A percentile compares a stretch with the other conserved stretches of the same genome.
phyloP scores from a whole-genome alignment of 139 green algal genomes.

The Astrephomene gubernaculifera region DNA sequence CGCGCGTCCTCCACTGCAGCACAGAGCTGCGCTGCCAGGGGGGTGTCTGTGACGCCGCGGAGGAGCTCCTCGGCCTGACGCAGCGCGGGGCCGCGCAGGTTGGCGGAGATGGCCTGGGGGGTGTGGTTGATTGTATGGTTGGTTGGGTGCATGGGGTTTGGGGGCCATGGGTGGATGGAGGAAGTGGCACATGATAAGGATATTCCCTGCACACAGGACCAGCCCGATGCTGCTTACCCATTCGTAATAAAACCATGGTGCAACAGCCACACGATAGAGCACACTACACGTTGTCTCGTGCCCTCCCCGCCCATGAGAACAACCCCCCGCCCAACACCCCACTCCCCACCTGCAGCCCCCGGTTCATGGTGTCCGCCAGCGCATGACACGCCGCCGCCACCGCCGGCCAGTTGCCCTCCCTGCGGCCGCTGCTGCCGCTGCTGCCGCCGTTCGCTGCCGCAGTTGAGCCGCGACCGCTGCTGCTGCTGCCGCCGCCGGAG shows the following conservation, averaged over 20 bases:
- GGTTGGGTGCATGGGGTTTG: no score
- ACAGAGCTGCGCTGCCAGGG: conserved; percentile 60
- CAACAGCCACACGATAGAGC: no score
- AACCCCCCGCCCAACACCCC: no score
- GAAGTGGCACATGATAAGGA: no score
- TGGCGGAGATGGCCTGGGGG: conserved; percentile 32
- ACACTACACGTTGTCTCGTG: no score
- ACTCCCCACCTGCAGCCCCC: conserved; percentile 14
- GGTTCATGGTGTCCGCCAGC: conserved; percentile 41
- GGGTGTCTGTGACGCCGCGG: conserved; percentile 6
- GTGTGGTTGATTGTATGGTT: no score
- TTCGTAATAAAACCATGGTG: no score
- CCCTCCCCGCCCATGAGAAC: no score
- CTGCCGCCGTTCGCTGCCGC: neutral
- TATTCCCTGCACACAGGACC: no score
- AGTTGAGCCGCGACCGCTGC: no score
- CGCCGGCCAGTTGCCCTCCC: conserved; percentile 31
- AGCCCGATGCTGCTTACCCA: no score
- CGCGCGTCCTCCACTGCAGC: conserved; percentile 61
- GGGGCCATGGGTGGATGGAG: no score
- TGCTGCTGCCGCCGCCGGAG: neutral
- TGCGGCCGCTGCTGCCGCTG: neutral
- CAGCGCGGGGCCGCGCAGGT: conserved; percentile 60
- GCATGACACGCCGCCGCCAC: conserved; percentile 45
- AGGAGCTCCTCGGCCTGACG: conserved; percentile 60